A percentile compares a stretch with the other conserved stretches of the same genome.
Conservation (phyloP, 441 rosid genomes). For the Sinapis alba region DNA sequence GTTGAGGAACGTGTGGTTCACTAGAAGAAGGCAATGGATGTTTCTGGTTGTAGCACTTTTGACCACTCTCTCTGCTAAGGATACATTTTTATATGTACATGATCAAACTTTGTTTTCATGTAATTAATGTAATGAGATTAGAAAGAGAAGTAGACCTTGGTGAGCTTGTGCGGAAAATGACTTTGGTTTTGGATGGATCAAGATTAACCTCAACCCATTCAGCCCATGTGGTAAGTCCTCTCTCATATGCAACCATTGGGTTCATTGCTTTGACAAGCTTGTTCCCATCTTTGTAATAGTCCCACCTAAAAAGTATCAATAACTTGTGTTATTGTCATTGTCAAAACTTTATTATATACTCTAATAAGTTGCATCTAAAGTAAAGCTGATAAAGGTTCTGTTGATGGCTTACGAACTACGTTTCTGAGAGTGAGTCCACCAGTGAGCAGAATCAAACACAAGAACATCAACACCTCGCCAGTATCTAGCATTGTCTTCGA, state of each 20-base stretch:
- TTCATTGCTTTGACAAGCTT: conserved; percentile 58
- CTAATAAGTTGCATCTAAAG: not conserved
- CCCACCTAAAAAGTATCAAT: conserved; percentile 70
- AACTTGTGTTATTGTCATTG: conserved; percentile 1
- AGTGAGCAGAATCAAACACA: conserved; percentile 94
- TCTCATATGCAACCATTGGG: conserved; percentile 85
- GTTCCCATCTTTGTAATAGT: conserved; percentile 78
- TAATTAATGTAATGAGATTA: not conserved
- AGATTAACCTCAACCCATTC: conserved; percentile 86
- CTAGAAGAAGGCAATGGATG: conserved; percentile 58
- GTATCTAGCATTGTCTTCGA: conserved; percentile 88
- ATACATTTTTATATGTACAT: not conserved
- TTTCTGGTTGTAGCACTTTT: conserved; percentile 85
- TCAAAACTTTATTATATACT: not conserved
- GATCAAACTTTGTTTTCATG: not conserved
- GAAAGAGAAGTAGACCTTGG: conserved; percentile 46
- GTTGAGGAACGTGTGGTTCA: conserved; percentile 67
- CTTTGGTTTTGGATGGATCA: conserved; percentile 71
- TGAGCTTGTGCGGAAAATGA: conserved; percentile 87
- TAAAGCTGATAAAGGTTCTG: not conserved
- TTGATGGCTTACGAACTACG: conserved; percentile 66
- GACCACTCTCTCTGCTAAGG: conserved; percentile 69
- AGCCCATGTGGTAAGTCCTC: conserved; percentile 90
- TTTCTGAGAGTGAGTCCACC: conserved; percentile 96
- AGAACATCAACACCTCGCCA: conserved; percentile 86